phyloP scores from a whole-genome alignment of 345 rosid species.

The Pseudoturritis turrita region DNA sequence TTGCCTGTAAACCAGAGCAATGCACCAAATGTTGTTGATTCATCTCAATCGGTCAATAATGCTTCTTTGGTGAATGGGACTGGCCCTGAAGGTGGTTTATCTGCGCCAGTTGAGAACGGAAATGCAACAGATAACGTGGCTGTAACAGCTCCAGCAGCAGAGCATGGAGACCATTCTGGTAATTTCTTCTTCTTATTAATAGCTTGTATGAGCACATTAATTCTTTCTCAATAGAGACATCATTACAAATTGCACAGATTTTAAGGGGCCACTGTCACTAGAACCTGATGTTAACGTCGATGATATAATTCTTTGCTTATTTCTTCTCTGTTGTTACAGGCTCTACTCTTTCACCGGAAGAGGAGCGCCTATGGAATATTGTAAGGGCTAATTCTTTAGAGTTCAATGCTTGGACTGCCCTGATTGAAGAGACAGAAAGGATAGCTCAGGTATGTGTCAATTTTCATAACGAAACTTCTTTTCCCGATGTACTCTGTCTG shows the following conservation, averaged over 20 bases:
- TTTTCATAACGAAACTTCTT: background rate
- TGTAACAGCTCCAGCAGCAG: conserved; percentile 40
- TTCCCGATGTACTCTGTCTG: background rate
- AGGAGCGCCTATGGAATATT: conserved; percentile 86
- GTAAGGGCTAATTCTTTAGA: conserved; percentile 73
- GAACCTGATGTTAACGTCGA: background rate
- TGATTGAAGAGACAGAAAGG: conserved; percentile 91
- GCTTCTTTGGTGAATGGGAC: conserved; percentile 57
- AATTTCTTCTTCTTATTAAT: conserved; percentile 16
- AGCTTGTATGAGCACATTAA: background rate
- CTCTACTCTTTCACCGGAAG: conserved; percentile 66
- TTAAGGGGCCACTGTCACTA: background rate
- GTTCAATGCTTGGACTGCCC: conserved; percentile 87
- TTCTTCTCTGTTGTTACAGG: conserved; percentile 18
- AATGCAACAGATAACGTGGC: conserved; percentile 35
- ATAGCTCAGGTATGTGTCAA: conserved; percentile 59
- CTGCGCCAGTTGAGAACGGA: conserved; percentile 53
- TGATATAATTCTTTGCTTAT: background rate
- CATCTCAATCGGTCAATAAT: conserved; percentile 31
- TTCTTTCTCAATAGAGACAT: background rate
- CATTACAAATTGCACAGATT: background rate
- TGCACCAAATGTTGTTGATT: conserved; percentile 29
- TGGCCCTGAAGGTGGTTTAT: conserved; percentile 33
- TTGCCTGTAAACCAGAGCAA: conserved; percentile 17
- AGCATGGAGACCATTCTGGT: conserved; percentile 57